phyloP scores from a whole-genome alignment of 257 asterid species.

The Solanum lycopersicoides region DNA sequence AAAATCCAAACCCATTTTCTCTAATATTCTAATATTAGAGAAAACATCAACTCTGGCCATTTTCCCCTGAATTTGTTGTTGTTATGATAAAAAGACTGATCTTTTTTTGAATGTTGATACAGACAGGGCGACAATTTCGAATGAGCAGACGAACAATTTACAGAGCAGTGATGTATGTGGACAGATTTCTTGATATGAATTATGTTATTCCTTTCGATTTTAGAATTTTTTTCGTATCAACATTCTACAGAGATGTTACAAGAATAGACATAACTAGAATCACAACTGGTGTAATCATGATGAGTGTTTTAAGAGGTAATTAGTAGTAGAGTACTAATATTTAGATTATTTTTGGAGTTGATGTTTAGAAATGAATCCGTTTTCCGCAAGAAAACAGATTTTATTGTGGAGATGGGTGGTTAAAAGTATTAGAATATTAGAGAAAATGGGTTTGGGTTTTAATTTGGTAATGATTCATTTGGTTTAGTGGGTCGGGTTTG shows the following conservation, averaged over 20 bases:
- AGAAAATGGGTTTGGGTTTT: too few species aligned
- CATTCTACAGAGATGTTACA: not conserved
- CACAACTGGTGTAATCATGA: not conserved
- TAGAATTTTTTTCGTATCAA: not conserved
- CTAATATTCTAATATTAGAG: too few species aligned
- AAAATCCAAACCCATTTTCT: too few species aligned
- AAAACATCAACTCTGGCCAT: too few species aligned
- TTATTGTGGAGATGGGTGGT: too few species aligned
- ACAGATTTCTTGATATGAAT: constrained; percentile 43
- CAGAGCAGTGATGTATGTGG: constrained; percentile 39
- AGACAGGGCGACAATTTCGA: constrained; percentile 31
- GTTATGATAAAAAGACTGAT: not conserved
- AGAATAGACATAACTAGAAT: not conserved
- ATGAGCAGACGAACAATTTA: constrained; percentile 37
- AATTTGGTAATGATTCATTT: too few species aligned
- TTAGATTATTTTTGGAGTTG: too few species aligned
- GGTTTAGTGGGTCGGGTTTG: too few species aligned
- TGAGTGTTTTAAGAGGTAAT: not conserved
- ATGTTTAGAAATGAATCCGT: too few species aligned
- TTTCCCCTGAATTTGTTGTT: too few species aligned
- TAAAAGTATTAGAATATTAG: too few species aligned
- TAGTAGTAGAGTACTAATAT: not conserved
- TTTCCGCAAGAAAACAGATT: too few species aligned
- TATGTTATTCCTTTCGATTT: constrained; percentile 41
- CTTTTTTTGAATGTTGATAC: constrained; percentile 4